These are phyloP conservation scores for Scytalidium sp. DNA, from an alignment of 2,329 filamentous ascomycete species.

Conservation along the genomic window DNA sequence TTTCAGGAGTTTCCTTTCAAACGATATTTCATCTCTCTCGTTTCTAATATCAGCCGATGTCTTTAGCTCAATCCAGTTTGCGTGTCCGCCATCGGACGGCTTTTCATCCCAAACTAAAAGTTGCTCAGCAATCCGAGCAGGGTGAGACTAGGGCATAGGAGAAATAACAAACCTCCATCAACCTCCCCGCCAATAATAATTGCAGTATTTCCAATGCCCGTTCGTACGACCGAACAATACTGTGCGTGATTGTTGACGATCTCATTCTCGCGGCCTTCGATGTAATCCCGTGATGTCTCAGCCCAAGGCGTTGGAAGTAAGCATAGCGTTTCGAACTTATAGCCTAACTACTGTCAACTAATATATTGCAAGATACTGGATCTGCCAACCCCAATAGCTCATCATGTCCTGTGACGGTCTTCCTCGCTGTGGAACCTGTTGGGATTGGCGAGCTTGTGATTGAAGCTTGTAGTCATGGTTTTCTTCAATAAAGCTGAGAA, in stretches of 20 bases:
- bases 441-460: conserved; percentile 55
- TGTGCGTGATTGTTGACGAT: conserved; percentile 87
- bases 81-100: conserved; percentile 60
- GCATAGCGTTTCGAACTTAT: conserved; percentile 91
- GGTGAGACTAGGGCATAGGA: background rate
- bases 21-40: conserved; percentile 67
- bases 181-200: conserved; percentile 91
- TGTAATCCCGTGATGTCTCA: conserved; percentile 68
- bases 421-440: conserved; percentile 45
- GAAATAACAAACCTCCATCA: conserved; percentile 64
- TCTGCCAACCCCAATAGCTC: conserved; percentile 77
- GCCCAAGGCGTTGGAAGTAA: conserved; percentile 75
- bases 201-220: conserved; percentile 72
- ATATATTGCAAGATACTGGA: background rate
- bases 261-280: conserved; percentile 70
- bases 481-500: conserved; percentile 84
- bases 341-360: conserved; percentile 54
- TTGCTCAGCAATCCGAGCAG: conserved; percentile 1
- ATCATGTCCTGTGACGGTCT: conserved; percentile 72
- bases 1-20: conserved; percentile 87
- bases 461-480: conserved; percentile 71
- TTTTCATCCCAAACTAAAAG: conserved; percentile 77
- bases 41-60: conserved; percentile 73
- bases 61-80: conserved; percentile 94
- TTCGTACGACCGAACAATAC: conserved; percentile 92